Evolutionary conservation across 2,329 filamentous ascomycete genomes (phyloP), one percentile per base, ranked within the genome.

Genomic region (Botryotinia narcissicola): DNA sequence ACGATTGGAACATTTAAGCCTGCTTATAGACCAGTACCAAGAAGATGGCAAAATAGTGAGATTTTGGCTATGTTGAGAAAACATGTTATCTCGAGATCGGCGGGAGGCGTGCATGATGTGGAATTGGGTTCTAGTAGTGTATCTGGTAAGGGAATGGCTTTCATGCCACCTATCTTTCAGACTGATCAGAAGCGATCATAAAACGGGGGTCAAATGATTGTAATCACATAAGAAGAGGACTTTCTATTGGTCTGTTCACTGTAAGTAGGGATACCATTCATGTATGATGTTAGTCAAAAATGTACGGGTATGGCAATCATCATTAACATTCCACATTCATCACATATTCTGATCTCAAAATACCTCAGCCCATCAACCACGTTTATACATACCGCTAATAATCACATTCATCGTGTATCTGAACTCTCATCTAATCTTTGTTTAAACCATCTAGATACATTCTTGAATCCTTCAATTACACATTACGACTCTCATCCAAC

Each of bases 1-100:
- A 99, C 96, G 0, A 87, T 98, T 8, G 96, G 96, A 46, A 95
- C 93, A 35, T 98, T 97, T 83, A 95, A 93, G 86, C 94, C 95
- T 44, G 94, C 95, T 51, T 98, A 98, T 84, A 87, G 95, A 72
- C 95, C 95, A 57, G 95, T 98, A 73, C 96, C 96, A 20, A 84
- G 85, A 78, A 87, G 95, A 76, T 99, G 96, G 96, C 89, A 87
- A 83, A 90, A 91, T 75, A 97, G 93, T 77, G 91, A 95, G 84
- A 89, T 98, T 71, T 84, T 99, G 79, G 82, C 82, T 40, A 84
- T 96, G 86, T 82, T 99, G 82, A 87, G 95, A 81, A 86, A 88
- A 78, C 96, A 99, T 85, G 96, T 98, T 42, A 88, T 89, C 78
- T 86, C 88, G 75, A 87, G 89, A 78, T 93, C 90, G 79, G 90